These are phyloP conservation scores for Ogataea pini DNA, from an alignment of 805 yeast genomes.

Conservation along the genomic window DNA sequence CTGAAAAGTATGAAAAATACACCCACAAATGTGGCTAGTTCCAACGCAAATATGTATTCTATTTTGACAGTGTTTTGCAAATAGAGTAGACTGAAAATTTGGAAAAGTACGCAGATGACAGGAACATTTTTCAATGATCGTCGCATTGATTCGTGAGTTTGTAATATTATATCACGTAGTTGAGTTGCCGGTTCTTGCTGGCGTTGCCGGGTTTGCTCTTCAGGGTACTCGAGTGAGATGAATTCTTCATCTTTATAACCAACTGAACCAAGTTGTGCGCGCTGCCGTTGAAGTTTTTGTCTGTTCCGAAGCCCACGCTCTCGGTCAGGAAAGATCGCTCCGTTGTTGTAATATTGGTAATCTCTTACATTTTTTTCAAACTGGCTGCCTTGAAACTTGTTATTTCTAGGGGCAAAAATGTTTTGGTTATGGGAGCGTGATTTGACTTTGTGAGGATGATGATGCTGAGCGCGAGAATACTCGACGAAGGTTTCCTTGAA, in stretches of 20 bases:
- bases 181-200: constrained; percentile 3
- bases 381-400: constrained; percentile 9
- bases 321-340: constrained; percentile 19
- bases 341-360: constrained; percentile 25
- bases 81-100: constrained; percentile 15
- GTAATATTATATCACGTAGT: constrained; percentile 7
- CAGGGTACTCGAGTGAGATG: not conserved
- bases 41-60: constrained; percentile 13
- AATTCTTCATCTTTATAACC: not conserved
- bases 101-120: constrained; percentile 16
- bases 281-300: constrained; percentile 5
- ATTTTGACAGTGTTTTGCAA: constrained; percentile 9
- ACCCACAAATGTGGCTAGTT: constrained; percentile 11
- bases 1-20: constrained; percentile 11
- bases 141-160: constrained; percentile 19
- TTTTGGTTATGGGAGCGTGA: not conserved
- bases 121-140: constrained; percentile 16
- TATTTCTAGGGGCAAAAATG: not conserved
- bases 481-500: constrained; percentile 19
- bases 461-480: constrained; percentile 5
- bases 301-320: constrained; percentile 17
- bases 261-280: not conserved
- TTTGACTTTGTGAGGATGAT: constrained; percentile 8
- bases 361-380: constrained; percentile 18
- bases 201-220: not conserved